Conservation (phyloP, 306 rosid genomes). For the Styphnolobium japonicum region DNA sequence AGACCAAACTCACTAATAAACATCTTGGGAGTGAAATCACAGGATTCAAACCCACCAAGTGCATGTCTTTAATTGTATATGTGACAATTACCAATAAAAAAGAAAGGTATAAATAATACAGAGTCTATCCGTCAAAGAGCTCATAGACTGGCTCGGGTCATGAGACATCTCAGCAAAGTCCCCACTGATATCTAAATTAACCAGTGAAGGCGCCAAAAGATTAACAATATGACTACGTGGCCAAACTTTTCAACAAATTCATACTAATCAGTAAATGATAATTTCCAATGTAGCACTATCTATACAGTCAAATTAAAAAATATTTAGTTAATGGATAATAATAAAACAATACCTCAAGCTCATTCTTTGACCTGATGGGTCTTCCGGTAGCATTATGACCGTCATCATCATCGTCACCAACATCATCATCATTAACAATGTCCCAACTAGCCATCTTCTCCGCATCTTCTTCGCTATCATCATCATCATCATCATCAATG, state of each 20-base stretch:
- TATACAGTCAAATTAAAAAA: background rate
- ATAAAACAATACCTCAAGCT: constrained; percentile 47
- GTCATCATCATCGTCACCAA: background rate
- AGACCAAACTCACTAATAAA: background rate
- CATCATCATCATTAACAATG: background rate
- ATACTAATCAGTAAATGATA: too few species aligned
- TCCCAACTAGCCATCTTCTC: background rate
- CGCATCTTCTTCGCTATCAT: background rate
- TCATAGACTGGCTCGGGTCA: background rate
- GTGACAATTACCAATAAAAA: background rate
- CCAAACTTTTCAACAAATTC: background rate
- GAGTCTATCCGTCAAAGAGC: background rate
- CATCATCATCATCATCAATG: constrained; percentile 1
- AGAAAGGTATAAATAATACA: background rate
- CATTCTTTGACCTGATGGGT: constrained; percentile 46
- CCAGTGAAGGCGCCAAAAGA: too few species aligned
- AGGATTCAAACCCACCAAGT: background rate
- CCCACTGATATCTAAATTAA: too few species aligned
- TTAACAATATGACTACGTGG: too few species aligned
- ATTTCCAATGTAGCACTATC: background rate
- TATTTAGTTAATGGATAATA: background rate
- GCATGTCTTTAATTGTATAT: background rate
- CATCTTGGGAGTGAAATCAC: background rate
- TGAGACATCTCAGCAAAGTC: too few species aligned
- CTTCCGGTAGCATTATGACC: constrained; percentile 10